These are phyloP conservation scores for Fraxinus nigra DNA, from an alignment of 305 asterid genomes.

Conservation along the genomic window DNA sequence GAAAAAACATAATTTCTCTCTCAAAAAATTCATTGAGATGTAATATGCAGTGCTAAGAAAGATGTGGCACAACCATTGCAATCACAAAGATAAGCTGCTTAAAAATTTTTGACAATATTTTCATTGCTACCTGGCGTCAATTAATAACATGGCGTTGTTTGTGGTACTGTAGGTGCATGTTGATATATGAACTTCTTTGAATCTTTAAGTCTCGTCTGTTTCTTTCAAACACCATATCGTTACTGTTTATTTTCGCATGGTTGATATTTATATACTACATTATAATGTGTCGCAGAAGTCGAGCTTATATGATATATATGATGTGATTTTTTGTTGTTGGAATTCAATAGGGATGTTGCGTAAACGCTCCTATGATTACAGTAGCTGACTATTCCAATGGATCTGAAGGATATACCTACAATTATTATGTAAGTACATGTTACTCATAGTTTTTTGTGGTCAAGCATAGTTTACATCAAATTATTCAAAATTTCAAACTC, in stretches of 20 bases:
- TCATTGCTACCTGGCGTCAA: neutral
- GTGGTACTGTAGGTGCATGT: too few relatives aligned
- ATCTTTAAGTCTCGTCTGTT: too few relatives aligned
- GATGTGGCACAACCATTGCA: neutral
- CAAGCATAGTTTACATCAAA: neutral
- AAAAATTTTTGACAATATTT: neutral
- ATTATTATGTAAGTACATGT: constrained; percentile 66
- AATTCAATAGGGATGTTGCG: constrained; percentile 77
- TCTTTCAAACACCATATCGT: too few relatives aligned
- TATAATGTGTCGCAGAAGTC: neutral
- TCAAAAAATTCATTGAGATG: neutral
- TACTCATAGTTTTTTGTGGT: neutral
- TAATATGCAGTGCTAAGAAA: neutral
- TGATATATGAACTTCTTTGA: too few relatives aligned
- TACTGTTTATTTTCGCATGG: too few relatives aligned
- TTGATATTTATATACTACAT: neutral
- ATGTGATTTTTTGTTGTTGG: constrained; percentile 17
- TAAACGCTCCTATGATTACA: constrained; percentile 97
- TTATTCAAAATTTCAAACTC: neutral
- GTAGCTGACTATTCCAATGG: constrained; percentile 98
- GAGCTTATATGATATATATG: neutral
- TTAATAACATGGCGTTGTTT: too few relatives aligned
- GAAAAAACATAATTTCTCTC: neutral
- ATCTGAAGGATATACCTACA: constrained; percentile 82
- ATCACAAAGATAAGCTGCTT: neutral